These are phyloP conservation scores for Choiromyces venosus DNA, from an alignment of 495 filamentous ascomycete genomes.

Conservation along the genomic window DNA sequence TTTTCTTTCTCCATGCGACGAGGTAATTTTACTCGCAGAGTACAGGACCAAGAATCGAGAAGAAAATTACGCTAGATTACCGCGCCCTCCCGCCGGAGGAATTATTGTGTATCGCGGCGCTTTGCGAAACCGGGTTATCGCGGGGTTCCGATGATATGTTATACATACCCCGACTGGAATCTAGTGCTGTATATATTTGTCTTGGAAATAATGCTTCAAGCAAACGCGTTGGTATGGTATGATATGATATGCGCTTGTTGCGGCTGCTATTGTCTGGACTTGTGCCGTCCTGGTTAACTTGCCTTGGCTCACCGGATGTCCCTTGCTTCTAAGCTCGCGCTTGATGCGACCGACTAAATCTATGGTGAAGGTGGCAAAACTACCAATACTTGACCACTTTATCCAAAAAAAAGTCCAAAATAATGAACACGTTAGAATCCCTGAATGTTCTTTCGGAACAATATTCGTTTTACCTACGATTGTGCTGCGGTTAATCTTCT, in stretches of 20 bases:
- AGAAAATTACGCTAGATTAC: background rate
- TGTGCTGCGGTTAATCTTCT: background rate
- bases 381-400: background rate
- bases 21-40: too few species aligned
- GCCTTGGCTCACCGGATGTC: too few species aligned
- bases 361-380: background rate
- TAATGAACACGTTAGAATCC: background rate
- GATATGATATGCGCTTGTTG: background rate
- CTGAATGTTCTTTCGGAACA: background rate
- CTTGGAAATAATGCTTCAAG: background rate
- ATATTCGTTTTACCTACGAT: background rate
- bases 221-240: background rate
- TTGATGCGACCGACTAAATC: background rate
- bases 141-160: background rate
- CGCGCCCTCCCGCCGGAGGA: background rate
- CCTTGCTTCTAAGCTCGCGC: conserved; percentile 2
- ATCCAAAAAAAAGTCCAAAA: background rate
- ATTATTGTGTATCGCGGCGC: background rate
- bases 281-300: too few species aligned
- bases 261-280: too few species aligned
- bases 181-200: background rate
- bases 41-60: too few species aligned
- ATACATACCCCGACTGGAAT: background rate
- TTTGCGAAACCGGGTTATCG: background rate
- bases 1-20: background rate